Base-by-base conservation (phyloP, 1,284 basidiomycete species). In the Entoloma clypeatum region DNA sequence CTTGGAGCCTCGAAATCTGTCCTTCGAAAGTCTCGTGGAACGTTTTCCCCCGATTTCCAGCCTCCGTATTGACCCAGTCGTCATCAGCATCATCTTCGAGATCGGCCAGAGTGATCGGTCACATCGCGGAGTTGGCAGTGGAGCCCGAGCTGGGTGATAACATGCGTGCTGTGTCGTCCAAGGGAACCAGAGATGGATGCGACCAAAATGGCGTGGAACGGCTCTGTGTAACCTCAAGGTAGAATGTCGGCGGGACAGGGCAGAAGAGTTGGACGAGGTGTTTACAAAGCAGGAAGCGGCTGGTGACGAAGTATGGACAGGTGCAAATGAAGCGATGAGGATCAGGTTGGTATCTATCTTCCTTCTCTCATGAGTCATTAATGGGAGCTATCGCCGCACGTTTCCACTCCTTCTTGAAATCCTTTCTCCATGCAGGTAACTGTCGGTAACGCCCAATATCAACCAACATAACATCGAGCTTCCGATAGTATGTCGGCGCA, bases 201-300 rank as follows among this genome's bases (percentile, higher is more conserved):
- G n/a, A n/a, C n/a, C n/a, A n/a, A n/a, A n/a, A n/a, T n/a, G n/a
- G n/a, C n/a, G n/a, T n/a, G n/a, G n/a, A n/a, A n/a, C n/a, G n/a
- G n/a, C n/a, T n/a, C n/a, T 9, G 32, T 23, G 3, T 34, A 13
- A 34, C 32, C 32, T 60, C 51, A 5, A 57, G 48, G 47, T 62
- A 65, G 49, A 64, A 65, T 5, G 40, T 41, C 1, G 60, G 51
- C 3, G 52, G 47, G 1, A 63, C 59, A 4, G 36, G 45, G 9
- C 56, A 35, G 3, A 60, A 41, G 2, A 26, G 10, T 31, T 64
- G 61, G 5, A 65, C 52, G 5, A 60, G 51, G 41, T 65, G 63
- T 36, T 65, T 65, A 51, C 63, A 65, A 27, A 64, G 22, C 1
- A 65, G 53, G 44, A 64, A 62, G 11, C 58, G 51, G 46, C 55